Evolutionary conservation across 192 early-diverging fungal species (phyloP).

Genomic region (Backusella psychrophila): DNA sequence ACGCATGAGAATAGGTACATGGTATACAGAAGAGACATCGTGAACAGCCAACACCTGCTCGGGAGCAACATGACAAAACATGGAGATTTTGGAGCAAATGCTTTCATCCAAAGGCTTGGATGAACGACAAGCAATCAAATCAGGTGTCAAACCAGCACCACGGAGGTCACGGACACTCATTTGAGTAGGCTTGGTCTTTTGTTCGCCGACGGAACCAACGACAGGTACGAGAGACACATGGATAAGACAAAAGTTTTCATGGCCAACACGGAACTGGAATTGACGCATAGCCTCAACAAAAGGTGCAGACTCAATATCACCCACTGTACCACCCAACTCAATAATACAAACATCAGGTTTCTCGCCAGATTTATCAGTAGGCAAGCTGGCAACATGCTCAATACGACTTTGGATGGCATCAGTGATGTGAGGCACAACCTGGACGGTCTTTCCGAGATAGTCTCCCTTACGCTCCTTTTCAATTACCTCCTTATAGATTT

Average conservation of each 20-base stretch:
- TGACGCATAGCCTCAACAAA: slow-evolving; percentile 99
- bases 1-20: slow-evolving; percentile 90
- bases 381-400: slow-evolving; percentile 86
- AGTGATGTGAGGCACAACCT: slow-evolving; percentile 98
- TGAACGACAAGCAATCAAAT: slow-evolving; percentile 95
- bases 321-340: slow-evolving; percentile 97
- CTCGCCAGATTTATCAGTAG: slow-evolving; percentile 79
- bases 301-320: slow-evolving; percentile 98
- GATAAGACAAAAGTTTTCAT: slow-evolving; percentile 96
- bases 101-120: slow-evolving; percentile 79
- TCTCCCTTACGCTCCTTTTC: slow-evolving; percentile 92
- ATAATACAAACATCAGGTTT: slow-evolving; percentile 97
- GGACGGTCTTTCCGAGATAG: slow-evolving; percentile 98
- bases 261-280: slow-evolving; percentile 99
- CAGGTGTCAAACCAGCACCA: slow-evolving; percentile 91
- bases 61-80: slow-evolving; percentile 96
- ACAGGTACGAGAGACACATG: slow-evolving; percentile 97
- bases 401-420: slow-evolving; percentile 98
- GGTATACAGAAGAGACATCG: slow-evolving; percentile 95
- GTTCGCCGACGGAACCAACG: slow-evolving; percentile 96
- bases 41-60: slow-evolving; percentile 94
- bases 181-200: slow-evolving; percentile 99
- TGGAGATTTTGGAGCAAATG: slow-evolving; percentile 90
- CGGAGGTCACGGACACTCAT: slow-evolving; percentile 90
- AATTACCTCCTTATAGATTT: slow-evolving; percentile 95